These are phyloP conservation scores for Xylaria venustula DNA, from an alignment of 495 filamentous ascomycete genomes.

Conservation along the genomic window DNA sequence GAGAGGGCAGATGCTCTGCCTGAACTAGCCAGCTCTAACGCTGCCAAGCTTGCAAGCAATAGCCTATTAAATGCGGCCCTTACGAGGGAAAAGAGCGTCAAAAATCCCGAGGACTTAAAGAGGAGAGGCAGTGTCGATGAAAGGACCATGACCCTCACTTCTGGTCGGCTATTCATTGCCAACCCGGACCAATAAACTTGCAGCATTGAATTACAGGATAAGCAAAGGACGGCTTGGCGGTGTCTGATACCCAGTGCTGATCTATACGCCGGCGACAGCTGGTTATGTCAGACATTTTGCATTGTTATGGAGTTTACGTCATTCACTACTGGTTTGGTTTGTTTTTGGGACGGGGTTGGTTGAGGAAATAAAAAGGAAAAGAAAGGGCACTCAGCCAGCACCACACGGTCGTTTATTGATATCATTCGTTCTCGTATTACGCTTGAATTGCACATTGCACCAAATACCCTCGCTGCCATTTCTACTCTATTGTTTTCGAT, in stretches of 20 bases:
- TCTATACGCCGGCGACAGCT: slow-evolving; percentile 3
- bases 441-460: slow-evolving; percentile 21
- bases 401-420: slow-evolving; percentile 27
- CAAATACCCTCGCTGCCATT: slow-evolving; percentile 34
- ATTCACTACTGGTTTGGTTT: slow-evolving; percentile 9
- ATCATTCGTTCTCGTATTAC: slow-evolving; percentile 10
- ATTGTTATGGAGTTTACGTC: slow-evolving; percentile 27
- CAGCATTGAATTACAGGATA: neutral
- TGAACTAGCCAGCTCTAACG: slow-evolving; percentile 35
- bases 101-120: slow-evolving; percentile 71
- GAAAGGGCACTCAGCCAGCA: slow-evolving; percentile 18
- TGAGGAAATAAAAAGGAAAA: slow-evolving; percentile 22
- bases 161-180: slow-evolving; percentile 83
- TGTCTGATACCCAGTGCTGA: neutral
- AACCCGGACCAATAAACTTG: slow-evolving; percentile 74
- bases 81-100: slow-evolving; percentile 62
- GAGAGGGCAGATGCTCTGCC: slow-evolving; percentile 51
- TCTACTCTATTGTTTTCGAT: slow-evolving; percentile 11
- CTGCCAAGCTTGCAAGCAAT: slow-evolving; percentile 49
- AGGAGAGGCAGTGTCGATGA: slow-evolving; percentile 94
- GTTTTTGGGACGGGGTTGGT: slow-evolving; percentile 19
- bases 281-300: slow-evolving; percentile 19
- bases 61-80: slow-evolving; percentile 51
- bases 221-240: neutral
- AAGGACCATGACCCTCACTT: slow-evolving; percentile 77